Base-by-base conservation (phyloP, 441 rosid genomes). In the Isatis lusitanica region DNA sequence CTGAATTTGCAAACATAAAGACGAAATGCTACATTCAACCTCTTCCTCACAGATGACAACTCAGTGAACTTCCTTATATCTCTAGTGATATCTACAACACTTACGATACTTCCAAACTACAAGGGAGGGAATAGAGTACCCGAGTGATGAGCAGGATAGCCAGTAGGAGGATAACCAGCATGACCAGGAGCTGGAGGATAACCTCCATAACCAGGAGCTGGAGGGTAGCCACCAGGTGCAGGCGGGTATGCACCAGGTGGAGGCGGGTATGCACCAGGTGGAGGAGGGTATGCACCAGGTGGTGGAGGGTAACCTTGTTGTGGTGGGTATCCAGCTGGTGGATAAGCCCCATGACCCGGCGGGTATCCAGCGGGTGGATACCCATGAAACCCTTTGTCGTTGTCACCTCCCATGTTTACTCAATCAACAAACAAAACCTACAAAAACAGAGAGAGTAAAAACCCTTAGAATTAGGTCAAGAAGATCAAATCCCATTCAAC, bases 401-500 rank as follows among this genome's bases (percentile, higher is more conserved):
- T 47, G 24, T 86, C 91, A 51, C 83, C 89, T 68, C 87, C 91
- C 91, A 87, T 85, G 68, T 70, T 70, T 39, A 55, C 59, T 69
- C 17, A 63, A 50, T 76, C 67, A 64, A 11, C 47, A 42, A n/a
- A 66, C 17, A 59, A 50, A 42, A 18, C 62, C 78, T 63, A 44
- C 60, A 16, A 13, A 9, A 33, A 3, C 15, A 44, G 1, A n/a
- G 4, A 58, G 18, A 39, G 18, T 4, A 50, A 21, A 35, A 11
- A 52, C 35, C 55, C 40, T 52, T 30, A 9, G 30, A 15, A 35
- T 48, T n/a, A 70, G 46, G 51, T n/a, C 28, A 69, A 21, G 4
- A 70, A 46, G 17, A 17, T 12, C 33, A 30, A 30, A 44, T 12
- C 21, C 33, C 48, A 53, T 7, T 30, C 28, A 53, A 13, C 21